Base-by-base conservation (phyloP, 2,329 filamentous ascomycete species). In the Colletotrichum trifolii region DNA sequence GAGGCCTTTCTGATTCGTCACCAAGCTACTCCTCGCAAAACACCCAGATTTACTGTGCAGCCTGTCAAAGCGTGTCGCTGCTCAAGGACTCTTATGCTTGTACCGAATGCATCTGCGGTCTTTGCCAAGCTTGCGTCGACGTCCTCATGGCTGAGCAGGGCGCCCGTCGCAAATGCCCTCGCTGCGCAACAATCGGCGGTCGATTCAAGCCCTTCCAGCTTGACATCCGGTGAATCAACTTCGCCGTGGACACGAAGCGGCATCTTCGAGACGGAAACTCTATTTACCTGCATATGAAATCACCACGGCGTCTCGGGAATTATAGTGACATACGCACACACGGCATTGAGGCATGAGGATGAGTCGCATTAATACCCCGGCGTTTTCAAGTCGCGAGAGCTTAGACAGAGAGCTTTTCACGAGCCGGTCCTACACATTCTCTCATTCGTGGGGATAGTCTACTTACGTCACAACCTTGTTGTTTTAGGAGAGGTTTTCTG, bases 81-180 rank as follows among this genome's bases (percentile, higher is more conserved):
- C 81, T 98, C 34, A 90, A 89, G 72, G 91, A 95, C 72, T 96
- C 93, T 39, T 97, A 94, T 74, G 95, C 95, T 25, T 98, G 95
- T 76, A 97, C 94, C 1, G 94, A 97, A 77, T 98, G 96, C 76
- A 97, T 98, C 68, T 97, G 93, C 75, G 95, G 94, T 13, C 86
- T 98, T 54, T 98, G 96, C 77, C 88, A 90, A 68, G 89, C 93
- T 64, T 98, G 95, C 73, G 93, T 97, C 63, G 91, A 94, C 72
- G 88, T 92, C 39, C 82, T 95, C 60, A 89, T 93, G 78, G 87
- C 86, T 70, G 91, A 93, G 75, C 90, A 93, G 75, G 89, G 91
- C 54, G 91, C 91, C 11, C 81, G 91, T 67, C 87, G 90, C 72
- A 92, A 91, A 75, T 96, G 92, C 79, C 92, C 92, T 63, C 85